Percentiles rank a stretch among this genome's conserved stretches.
These are phyloP conservation scores for Escallonia herrerae DNA, from an alignment of 129 eudicot genomes.

Conservation along the genomic window DNA sequence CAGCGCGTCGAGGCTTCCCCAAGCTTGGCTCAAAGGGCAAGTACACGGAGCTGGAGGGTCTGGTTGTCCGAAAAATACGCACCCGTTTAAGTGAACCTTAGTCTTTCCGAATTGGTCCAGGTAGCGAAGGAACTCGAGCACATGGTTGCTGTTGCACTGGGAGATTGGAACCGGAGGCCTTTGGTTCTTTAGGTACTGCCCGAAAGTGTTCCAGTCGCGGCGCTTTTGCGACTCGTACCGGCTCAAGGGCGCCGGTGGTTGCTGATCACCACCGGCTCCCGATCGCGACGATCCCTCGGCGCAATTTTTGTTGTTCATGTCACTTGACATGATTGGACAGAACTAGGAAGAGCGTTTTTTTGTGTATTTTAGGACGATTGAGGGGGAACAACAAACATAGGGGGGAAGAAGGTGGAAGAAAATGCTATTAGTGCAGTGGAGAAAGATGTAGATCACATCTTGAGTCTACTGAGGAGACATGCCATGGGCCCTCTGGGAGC, in stretches of 20 bases:
- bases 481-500: conserved; percentile 35
- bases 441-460: conserved; percentile 51
- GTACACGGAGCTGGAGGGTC: conserved; percentile 92
- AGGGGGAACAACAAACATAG: conserved; percentile 17
- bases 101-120: conserved; percentile 89
- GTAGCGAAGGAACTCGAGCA: conserved; percentile 70
- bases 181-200: conserved; percentile 72
- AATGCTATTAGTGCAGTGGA: conserved; percentile 17
- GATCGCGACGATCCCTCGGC: conserved; percentile 41
- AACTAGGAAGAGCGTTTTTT: not conserved
- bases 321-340: conserved; percentile 23
- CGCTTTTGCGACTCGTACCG: conserved; percentile 83
- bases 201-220: conserved; percentile 86
- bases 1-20: conserved; percentile 86
- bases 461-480: conserved; percentile 53
- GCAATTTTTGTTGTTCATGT: conserved; percentile 21
- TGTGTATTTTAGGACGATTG: not conserved
- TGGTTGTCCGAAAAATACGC: conserved; percentile 81
- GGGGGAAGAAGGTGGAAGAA: conserved; percentile 17
- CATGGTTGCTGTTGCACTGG: conserved; percentile 58
- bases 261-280: conserved; percentile 11
- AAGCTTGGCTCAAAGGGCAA: conserved; percentile 84
- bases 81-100: conserved; percentile 71
- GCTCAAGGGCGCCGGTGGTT: conserved; percentile 48
- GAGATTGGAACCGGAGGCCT: conserved; percentile 56